These are phyloP conservation scores for Psophocarpus tetragonolobus DNA, from an alignment of 306 rosid genomes.

Conservation along the genomic window DNA sequence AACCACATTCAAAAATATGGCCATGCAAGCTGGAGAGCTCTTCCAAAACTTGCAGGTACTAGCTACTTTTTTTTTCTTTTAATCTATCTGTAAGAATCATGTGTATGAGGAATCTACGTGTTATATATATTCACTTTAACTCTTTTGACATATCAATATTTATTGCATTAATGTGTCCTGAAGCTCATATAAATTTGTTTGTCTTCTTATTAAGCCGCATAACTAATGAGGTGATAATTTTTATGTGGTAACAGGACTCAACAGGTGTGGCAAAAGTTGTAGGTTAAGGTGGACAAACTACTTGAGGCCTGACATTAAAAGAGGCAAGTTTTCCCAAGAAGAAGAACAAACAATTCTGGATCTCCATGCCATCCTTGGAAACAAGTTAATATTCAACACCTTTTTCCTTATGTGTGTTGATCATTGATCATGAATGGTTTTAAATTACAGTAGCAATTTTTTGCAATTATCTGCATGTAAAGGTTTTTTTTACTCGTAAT, in stretches of 20 bases:
- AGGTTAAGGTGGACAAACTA: slow-evolving; percentile 48
- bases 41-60: slow-evolving; percentile 47
- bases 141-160: too few relatives aligned
- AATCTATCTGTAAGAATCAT: too few relatives aligned
- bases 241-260: slow-evolving; percentile 31
- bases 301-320: slow-evolving; percentile 43
- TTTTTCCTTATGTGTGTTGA: not conserved
- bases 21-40: slow-evolving; percentile 43
- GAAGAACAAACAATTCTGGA: slow-evolving; percentile 37
- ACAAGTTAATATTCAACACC: slow-evolving; percentile 34
- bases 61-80: too few relatives aligned
- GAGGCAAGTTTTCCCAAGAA: slow-evolving; percentile 44
- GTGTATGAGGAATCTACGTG: too few relatives aligned
- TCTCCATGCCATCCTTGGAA: slow-evolving; percentile 42
- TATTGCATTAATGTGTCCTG: not conserved
- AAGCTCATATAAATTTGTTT: not conserved
- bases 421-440: too few relatives aligned
- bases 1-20: slow-evolving; percentile 34
- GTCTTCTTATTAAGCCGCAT: not conserved
- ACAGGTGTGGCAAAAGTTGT: slow-evolving; percentile 48
- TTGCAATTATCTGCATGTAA: too few relatives aligned
- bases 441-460: too few relatives aligned
- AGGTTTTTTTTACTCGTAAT: too few relatives aligned
- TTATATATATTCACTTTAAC: too few relatives aligned
- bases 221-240: not conserved